phyloP scores from a whole-genome alignment of 768 basidiomycete species.

The Kockovaella imperatae region DNA sequence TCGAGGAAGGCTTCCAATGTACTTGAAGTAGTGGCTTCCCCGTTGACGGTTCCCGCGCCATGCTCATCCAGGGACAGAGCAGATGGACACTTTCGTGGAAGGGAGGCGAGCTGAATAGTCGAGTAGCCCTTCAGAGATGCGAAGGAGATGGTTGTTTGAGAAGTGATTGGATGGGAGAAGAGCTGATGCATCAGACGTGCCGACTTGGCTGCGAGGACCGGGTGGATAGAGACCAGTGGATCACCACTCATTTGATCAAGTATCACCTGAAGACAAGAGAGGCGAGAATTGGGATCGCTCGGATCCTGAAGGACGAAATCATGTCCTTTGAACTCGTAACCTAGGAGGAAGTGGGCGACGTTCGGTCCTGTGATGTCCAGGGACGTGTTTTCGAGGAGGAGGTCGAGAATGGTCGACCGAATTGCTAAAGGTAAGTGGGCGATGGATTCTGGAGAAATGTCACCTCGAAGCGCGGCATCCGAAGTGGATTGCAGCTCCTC shows the following conservation, averaged over 20 bases:
- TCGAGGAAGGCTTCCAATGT: conserved; percentile 67
- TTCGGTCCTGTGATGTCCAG: conserved; percentile 62
- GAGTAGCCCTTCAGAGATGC: conserved; percentile 85
- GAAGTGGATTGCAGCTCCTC: conserved; percentile 49
- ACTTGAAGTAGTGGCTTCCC: conserved; percentile 42
- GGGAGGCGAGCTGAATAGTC: conserved; percentile 62
- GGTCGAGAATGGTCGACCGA: conserved; percentile 65
- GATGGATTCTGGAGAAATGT: conserved; percentile 2
- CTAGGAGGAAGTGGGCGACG: conserved; percentile 74
- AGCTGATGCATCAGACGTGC: conserved; percentile 77
- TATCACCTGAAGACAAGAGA: conserved; percentile 70
- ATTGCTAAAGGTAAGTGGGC: conserved; percentile 55
- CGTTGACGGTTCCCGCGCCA: neutral
- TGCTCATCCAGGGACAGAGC: neutral
- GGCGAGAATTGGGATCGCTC: conserved; percentile 23
- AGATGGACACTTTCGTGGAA: conserved; percentile 22
- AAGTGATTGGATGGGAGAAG: conserved; percentile 76
- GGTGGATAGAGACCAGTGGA: conserved; percentile 49
- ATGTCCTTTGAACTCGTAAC: conserved; percentile 54
- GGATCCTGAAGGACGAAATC: conserved; percentile 52
- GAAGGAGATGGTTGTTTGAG: conserved; percentile 72
- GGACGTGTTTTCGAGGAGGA: conserved; percentile 72
- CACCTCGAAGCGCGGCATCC: conserved; percentile 11
- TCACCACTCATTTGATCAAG: conserved; percentile 60
- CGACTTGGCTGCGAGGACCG: conserved; percentile 73